Conservation (phyloP, 495 filamentous ascomycete species). For the Cercophora scortea region DNA sequence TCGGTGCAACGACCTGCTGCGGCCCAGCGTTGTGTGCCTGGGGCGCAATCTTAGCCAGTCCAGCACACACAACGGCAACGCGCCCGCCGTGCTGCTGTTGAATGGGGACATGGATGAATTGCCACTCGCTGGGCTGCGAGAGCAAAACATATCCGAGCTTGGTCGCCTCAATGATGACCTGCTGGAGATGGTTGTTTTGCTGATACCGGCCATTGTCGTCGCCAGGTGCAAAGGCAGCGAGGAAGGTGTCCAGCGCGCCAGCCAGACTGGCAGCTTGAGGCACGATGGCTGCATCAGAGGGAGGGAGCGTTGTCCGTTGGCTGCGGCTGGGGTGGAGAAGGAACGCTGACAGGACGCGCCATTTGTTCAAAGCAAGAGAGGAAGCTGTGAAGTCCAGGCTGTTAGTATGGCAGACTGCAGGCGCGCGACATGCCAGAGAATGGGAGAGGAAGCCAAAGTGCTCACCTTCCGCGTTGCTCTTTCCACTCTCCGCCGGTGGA, state of each 20-base stretch:
- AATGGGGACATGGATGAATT: constrained; percentile 11
- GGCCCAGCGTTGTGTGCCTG: constrained; percentile 12
- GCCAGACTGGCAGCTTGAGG: constrained; percentile 21
- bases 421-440: background rate
- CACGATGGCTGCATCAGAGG: constrained; percentile 16
- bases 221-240: constrained; percentile 18
- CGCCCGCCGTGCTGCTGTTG: background rate
- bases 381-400: constrained; percentile 9
- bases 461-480: constrained; percentile 3
- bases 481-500: constrained; percentile 11
- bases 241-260: constrained; percentile 19
- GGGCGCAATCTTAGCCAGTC: constrained; percentile 19
- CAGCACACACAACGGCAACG: constrained; percentile 20
- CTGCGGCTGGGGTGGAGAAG: constrained; percentile 25
- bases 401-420: background rate
- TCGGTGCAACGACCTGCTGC: constrained; percentile 14
- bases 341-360: constrained; percentile 30
- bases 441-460: background rate
- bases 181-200: constrained; percentile 25
- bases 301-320: constrained; percentile 23
- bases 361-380: constrained; percentile 22
- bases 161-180: constrained; percentile 23
- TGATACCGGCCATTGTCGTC: constrained; percentile 20
- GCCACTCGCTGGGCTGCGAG: constrained; percentile 26
- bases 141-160: constrained; percentile 27